These are phyloP conservation scores for Hydnomerulius pinastri DNA, from an alignment of 768 basidiomycete genomes.

Conservation along the genomic window DNA sequence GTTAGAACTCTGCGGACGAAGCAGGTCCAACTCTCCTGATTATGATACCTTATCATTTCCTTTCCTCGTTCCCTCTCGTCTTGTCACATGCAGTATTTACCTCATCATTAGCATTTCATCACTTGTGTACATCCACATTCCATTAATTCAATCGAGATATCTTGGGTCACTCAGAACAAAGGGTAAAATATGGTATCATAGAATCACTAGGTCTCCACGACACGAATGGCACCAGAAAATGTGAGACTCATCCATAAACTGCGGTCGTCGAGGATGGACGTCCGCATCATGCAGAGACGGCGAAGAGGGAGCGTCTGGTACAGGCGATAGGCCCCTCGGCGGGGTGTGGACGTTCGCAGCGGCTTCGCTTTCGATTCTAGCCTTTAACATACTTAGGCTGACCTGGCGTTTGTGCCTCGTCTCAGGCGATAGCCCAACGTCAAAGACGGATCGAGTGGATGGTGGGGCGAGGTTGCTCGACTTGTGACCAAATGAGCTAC, in stretches of 20 bases:
- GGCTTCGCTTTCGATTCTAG: slow-evolving; percentile 82
- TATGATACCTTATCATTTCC: neutral
- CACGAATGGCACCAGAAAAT: slow-evolving; percentile 90
- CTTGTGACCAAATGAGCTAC: slow-evolving; percentile 36
- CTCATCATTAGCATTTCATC: slow-evolving; percentile 11
- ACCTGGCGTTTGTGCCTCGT: slow-evolving; percentile 81
- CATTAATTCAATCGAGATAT: slow-evolving; percentile 21
- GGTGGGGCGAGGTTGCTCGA: slow-evolving; percentile 35
- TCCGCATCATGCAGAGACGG: slow-evolving; percentile 10
- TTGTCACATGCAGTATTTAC: neutral
- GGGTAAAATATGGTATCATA: slow-evolving; percentile 34
- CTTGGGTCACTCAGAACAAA: neutral
- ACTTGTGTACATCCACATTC: slow-evolving; percentile 19
- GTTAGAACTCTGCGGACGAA: slow-evolving; percentile 31
- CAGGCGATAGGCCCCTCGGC: slow-evolving; percentile 58
- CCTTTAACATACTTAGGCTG: slow-evolving; percentile 87
- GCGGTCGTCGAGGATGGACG: slow-evolving; percentile 45
- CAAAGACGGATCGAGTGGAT: slow-evolving; percentile 62
- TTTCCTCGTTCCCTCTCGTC: slow-evolving; percentile 7
- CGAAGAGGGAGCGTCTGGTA: slow-evolving; percentile 31
- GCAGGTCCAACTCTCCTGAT: slow-evolving; percentile 16
- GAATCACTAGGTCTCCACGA: slow-evolving; percentile 76
- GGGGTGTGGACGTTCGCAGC: slow-evolving; percentile 45
- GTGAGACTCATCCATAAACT: slow-evolving; percentile 86
- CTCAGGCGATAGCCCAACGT: slow-evolving; percentile 70